Conservation (phyloP, 805 yeast species). For the Middelhovenomyces tepae region DNA sequence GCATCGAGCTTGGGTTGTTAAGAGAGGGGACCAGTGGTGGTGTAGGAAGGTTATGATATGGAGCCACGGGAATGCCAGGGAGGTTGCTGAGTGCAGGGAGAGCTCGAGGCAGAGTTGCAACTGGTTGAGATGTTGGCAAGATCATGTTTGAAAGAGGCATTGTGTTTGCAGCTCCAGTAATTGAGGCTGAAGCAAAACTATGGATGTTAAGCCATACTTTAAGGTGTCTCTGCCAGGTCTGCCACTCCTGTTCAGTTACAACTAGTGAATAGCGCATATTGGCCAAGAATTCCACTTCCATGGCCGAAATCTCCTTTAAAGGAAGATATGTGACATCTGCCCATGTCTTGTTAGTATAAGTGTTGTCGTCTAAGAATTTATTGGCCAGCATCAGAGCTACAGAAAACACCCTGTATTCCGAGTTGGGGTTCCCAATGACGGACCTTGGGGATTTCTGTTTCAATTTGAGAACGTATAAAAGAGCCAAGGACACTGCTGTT, state of each 20-base stretch:
- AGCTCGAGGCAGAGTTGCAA: no score
- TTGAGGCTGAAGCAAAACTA: no score
- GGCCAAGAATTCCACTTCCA: conserved; percentile 62
- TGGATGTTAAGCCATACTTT: conserved; percentile 16
- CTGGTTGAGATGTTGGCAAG: no score
- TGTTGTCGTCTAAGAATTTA: conserved; percentile 88
- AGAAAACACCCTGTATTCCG: conserved; percentile 37
- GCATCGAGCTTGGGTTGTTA: no score
- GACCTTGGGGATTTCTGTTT: conserved; percentile 13
- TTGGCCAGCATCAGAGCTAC: conserved; percentile 73
- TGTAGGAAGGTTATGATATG: no score
- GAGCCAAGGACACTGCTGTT: conserved; percentile 24
- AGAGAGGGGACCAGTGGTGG: no score
- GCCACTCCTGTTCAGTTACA: conserved; percentile 27
- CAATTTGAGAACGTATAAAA: conserved; percentile 26
- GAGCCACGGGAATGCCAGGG: conserved; percentile 3
- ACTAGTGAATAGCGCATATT: conserved; percentile 49
- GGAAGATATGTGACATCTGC: conserved; percentile 75
- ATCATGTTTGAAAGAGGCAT: no score
- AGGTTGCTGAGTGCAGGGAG: no score
- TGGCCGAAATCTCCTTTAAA: conserved; percentile 44
- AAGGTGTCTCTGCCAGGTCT: conserved; percentile 17
- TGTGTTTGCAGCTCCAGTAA: no score
- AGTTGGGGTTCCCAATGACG: conserved; percentile 23
- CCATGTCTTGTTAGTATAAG: conserved; percentile 89